Evolutionary conservation across 192 early-diverging fungal species (phyloP).

Genomic region (Dissophora ornata): DNA sequence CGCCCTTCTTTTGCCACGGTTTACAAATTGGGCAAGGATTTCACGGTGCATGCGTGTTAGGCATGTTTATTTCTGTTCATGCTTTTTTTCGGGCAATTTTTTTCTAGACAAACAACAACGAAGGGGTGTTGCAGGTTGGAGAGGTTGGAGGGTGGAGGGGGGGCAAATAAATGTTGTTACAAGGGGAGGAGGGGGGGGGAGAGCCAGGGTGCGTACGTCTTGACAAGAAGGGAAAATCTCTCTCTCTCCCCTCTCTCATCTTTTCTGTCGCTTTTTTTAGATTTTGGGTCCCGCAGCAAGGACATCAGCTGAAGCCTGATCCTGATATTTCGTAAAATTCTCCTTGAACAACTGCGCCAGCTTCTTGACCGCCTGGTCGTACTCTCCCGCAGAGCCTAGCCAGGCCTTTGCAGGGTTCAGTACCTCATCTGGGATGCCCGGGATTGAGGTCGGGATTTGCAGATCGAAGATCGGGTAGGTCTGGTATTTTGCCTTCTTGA

Average conservation of each 20-base stretch:
- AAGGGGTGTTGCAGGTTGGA: no score
- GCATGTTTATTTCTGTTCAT: no score
- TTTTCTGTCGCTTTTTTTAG: slow-evolving; percentile 6
- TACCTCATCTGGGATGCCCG: slow-evolving; percentile 87
- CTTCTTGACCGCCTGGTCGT: slow-evolving; percentile 77
- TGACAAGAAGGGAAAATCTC: no score
- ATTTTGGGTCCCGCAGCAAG: slow-evolving; percentile 75
- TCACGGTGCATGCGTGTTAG: no score
- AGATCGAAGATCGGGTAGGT: slow-evolving; percentile 91
- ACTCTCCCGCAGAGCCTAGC: slow-evolving; percentile 76
- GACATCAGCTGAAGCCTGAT: slow-evolving; percentile 75
- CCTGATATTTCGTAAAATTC: slow-evolving; percentile 88
- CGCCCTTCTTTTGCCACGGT: no score
- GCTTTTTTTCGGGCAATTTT: no score
- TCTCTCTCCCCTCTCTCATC: background rate
- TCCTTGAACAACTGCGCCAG: slow-evolving; percentile 87
- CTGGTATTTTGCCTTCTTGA: slow-evolving; percentile 83
- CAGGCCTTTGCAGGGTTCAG: slow-evolving; percentile 91
- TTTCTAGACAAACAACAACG: no score
- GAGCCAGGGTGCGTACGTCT: no score
- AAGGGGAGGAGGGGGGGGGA: no score
- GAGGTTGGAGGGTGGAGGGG: no score
- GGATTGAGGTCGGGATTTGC: slow-evolving; percentile 80
- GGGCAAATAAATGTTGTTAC: no score
- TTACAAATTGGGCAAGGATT: no score